Base-by-base conservation (phyloP, 495 filamentous ascomycete genomes). In the Polyplosphaeria fusca region DNA sequence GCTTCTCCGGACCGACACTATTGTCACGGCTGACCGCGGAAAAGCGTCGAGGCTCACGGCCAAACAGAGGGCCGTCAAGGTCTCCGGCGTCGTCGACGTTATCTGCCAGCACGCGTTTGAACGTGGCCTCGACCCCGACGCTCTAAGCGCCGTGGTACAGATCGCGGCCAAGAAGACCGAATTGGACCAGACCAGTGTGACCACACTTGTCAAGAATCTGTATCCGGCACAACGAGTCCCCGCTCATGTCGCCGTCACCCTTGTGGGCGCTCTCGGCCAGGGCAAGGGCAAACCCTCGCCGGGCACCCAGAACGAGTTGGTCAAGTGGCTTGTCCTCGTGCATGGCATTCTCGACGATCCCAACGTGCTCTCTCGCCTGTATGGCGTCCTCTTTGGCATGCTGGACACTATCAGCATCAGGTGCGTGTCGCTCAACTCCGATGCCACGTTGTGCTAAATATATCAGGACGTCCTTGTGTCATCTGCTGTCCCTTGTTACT, bases 401-500 rank as follows among this genome's bases (percentile, higher is more conserved):
- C 77, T 96, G 4, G 88, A 94, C 60, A 92, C 90, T 70, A 84
- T 89, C 20, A 86, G 79, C 20, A 77, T 86, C 51, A 76, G 84
- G 84, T 83, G 71, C 40, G 19, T 24, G n/a, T 45, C 19, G 28
- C 32, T 48, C 47, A 43, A 16, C 24, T 35, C 30, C 35, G 13
- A 22, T n/a, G 19, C 45, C 52, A 41, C 32, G 28, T 12, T 60
- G 52, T 53, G 44, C 67, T 70, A 47, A 70, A 12, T 37, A 22
- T 55, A 27, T 23, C 58, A 82, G 82, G 54, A 73, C 81, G 11
- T 76, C 80, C 48, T 53, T 94, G 47, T 95, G 91, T 63, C 87
- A 93, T 70, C 71, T 96, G n/a, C 79, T 96, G 19, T 87, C 89
- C 9, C 71, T 88, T 12, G 80, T 93, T 32, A 95, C 91, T 19